Conservation (phyloP, 2,329 filamentous ascomycete genomes). For the Lasiodiplodia sp. region DNA sequence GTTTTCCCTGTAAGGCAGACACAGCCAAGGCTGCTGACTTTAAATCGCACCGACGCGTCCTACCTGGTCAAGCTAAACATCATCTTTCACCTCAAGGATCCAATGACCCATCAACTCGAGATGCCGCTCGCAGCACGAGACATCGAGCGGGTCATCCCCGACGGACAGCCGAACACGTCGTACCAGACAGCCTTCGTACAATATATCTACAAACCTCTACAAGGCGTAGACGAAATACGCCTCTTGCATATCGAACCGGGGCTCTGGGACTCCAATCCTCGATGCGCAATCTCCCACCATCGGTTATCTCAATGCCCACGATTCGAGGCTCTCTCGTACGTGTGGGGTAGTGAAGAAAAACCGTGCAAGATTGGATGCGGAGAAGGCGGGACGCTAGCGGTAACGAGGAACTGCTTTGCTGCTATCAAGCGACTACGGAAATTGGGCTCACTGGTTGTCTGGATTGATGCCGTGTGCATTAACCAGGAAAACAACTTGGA, state of each 20-base stretch:
- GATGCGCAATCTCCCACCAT: background rate
- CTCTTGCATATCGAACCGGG: background rate
- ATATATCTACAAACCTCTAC: background rate
- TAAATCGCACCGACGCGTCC: no score
- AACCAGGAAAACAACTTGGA: background rate
- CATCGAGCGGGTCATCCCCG: no score
- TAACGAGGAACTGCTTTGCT: background rate
- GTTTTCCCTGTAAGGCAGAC: no score
- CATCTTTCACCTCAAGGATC: no score
- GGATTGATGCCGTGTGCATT: background rate
- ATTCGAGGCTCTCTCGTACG: background rate
- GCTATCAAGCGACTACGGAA: background rate
- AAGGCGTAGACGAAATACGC: background rate
- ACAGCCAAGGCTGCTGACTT: no score
- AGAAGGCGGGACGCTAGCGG: background rate
- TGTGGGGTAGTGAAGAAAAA: background rate
- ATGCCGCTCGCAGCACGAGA: no score
- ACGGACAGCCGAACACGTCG: no score
- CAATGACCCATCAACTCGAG: no score
- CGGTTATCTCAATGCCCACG: fast-evolving
- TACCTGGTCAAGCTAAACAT: no score
- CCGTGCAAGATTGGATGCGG: background rate
- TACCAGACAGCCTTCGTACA: no score
- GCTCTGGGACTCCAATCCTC: background rate
- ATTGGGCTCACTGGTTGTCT: background rate